These are phyloP conservation scores for Sarocladium oryzae DNA, from an alignment of 2,329 filamentous ascomycete genomes.

Conservation along the genomic window DNA sequence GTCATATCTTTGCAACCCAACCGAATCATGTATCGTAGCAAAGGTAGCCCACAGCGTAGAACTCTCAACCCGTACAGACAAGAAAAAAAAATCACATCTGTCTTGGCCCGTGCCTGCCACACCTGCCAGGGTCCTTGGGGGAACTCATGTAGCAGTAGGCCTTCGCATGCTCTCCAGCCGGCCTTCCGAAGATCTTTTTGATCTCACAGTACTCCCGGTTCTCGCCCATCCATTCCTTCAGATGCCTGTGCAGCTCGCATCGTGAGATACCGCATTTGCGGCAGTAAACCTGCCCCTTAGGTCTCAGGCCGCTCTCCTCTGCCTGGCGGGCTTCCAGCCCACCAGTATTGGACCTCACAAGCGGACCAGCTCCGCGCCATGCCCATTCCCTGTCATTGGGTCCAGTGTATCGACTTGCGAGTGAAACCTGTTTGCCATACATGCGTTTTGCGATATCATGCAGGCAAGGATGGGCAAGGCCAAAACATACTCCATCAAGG, in stretches of 20 bases:
- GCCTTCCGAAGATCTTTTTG: constrained; percentile 48
- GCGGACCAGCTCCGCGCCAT: constrained; percentile 49
- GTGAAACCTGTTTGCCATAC: constrained; percentile 45
- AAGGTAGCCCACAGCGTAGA: neutral
- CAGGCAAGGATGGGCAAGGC: constrained; percentile 50
- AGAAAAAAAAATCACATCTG: constrained; percentile 11
- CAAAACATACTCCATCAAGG: constrained; percentile 57
- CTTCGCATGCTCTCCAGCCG: constrained; percentile 39
- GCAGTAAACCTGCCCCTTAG: constrained; percentile 55
- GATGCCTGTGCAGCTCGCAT: constrained; percentile 58
- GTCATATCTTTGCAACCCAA: neutral
- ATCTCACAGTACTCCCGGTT: constrained; percentile 55
- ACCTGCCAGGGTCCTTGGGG: constrained; percentile 50
- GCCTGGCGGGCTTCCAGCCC: constrained; percentile 5
- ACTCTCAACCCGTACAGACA: no score
- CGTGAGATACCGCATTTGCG: constrained; percentile 54
- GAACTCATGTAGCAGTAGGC: constrained; percentile 52
- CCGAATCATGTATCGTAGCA: neutral
- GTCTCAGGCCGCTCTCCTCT: constrained; percentile 36
- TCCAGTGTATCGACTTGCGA: constrained; percentile 49
- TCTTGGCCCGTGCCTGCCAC: constrained; percentile 45
- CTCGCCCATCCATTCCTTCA: constrained; percentile 52
- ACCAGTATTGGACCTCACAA: constrained; percentile 25
- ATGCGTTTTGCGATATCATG: constrained; percentile 53
- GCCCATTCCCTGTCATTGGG: constrained; percentile 60